A percentile compares a stretch with the other conserved stretches of the same genome.
phyloP scores from a whole-genome alignment of 768 basidiomycete species.

The Russula vinacea region DNA sequence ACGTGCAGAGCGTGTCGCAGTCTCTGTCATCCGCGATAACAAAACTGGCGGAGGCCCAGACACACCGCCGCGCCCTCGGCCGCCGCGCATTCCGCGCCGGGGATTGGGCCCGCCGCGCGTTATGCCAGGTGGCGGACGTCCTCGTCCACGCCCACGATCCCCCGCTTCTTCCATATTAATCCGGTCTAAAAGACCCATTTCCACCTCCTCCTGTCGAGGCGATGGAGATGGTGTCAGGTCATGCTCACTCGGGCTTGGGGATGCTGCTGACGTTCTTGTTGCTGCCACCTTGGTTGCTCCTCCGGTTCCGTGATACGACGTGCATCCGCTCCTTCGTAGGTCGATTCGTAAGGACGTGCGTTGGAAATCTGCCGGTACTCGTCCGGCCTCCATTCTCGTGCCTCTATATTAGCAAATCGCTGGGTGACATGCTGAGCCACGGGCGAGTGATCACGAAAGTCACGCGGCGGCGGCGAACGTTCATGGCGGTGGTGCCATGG shows the following conservation, averaged over 20 bases:
- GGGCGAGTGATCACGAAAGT: not conserved
- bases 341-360: not conserved
- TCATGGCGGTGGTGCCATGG: constrained; percentile 9
- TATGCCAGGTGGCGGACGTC: not conserved
- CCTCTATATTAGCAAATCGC: not conserved
- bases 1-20: not conserved
- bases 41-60: not conserved
- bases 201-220: constrained; percentile 7
- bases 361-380: not conserved
- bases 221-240: constrained; percentile 1
- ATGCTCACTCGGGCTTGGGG: not conserved
- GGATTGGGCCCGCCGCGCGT: constrained; percentile 5
- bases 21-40: constrained; percentile 20
- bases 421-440: not conserved
- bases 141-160: constrained; percentile 8
- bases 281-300: not conserved
- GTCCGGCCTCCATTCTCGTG: not conserved
- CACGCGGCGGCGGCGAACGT: constrained; percentile 3
- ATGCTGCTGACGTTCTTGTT: not conserved
- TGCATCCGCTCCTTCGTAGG: not conserved
- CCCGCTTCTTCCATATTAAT: constrained; percentile 15
- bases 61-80: constrained; percentile 10
- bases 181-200: constrained; percentile 12
- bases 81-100: constrained; percentile 3
- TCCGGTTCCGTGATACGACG: not conserved